Evolutionary conservation across 1,139 yeast genomes (phyloP), one percentile per base, ranked within the genome.

Genomic region (Protomyces macrosporus): DNA sequence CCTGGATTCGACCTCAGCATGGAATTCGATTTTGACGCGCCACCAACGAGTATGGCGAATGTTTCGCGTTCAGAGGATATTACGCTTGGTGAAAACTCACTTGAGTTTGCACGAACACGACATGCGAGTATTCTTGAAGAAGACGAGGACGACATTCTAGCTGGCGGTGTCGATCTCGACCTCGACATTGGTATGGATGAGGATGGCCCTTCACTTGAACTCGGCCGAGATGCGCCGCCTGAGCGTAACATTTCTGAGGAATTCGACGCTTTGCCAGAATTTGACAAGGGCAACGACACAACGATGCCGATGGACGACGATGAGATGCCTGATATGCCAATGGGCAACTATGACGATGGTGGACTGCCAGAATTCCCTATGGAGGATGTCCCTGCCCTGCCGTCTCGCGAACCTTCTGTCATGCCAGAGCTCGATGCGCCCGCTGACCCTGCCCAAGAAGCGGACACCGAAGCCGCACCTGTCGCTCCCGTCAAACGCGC

Each of bases 171-270:
- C 34, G 65, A 60, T 12, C 53, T 63, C 51, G 65, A 52, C 10
- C 59, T 58, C 7, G 62, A 58, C n/a, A 51, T 58, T 42, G 63
- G 58, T 16, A 73, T 75, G 32, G 67, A 52, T 6, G 23, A 23
- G 23, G 57, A 60, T 60, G 85, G 82, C 69, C 78, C 78, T 10
- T 84, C 88, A 0, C 77, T 86, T 53, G 95, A 87, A 69, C 74
- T 81, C 51, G 86, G 86, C 14, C 78, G 91, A 72, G 76, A 76
- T 35, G 69, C 55, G 3, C 63, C 57, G 6, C 42, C 48, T n/a
- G 48, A 42, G 16, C 48, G 48, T n/a, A 9, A 71, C 51, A 71
- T 72, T 7, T 50, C 39, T 10, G 66, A 67, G 6, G 74, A 68
- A 23, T 68, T 58, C 23, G 70, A 67, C 32, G 66, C 66, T 16